A percentile compares a stretch with the other conserved stretches of the same genome.
These are phyloP conservation scores for Capronia coronata DNA, from an alignment of 2,329 filamentous ascomycete species.

Conservation along the genomic window DNA sequence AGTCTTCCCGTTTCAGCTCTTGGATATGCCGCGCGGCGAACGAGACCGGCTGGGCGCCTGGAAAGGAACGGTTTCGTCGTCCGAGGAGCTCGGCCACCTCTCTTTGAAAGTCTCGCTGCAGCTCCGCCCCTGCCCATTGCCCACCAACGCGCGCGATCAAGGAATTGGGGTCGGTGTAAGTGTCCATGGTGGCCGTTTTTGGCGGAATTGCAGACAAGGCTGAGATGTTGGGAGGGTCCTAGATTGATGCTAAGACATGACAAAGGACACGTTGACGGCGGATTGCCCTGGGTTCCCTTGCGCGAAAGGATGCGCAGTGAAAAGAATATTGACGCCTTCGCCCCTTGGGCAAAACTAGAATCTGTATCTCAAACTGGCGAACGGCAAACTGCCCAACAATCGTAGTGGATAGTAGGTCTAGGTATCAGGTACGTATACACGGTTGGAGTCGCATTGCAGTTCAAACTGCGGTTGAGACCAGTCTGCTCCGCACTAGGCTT, in stretches of 20 bases:
- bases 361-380: not conserved
- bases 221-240: not conserved
- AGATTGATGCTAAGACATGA: not conserved
- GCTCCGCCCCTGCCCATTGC: slow-evolving; percentile 56
- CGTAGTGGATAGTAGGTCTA: not conserved
- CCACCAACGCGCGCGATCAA: slow-evolving; percentile 38
- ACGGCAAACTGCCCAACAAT: not conserved
- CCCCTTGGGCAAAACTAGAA: not conserved
- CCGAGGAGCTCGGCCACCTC: slow-evolving; percentile 72
- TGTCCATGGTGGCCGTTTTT: slow-evolving; percentile 4
- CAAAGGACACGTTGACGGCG: not conserved
- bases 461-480: not conserved
- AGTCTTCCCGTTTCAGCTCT: slow-evolving; percentile 78
- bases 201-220: not conserved
- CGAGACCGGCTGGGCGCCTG: slow-evolving; percentile 89
- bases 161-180: slow-evolving; percentile 11
- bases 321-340: not conserved
- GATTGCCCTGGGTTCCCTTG: not conserved
- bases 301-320: not conserved
- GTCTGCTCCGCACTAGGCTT: not conserved
- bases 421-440: no score
- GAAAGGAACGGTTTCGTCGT: slow-evolving; percentile 60
- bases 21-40: slow-evolving; percentile 74
- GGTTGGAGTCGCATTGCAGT: not conserved
- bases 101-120: slow-evolving; percentile 57